Percentiles rank a stretch among this genome's conserved stretches.
phyloP scores from a whole-genome alignment of 148 eudicot genomes.

The Rhododendron vialii region DNA sequence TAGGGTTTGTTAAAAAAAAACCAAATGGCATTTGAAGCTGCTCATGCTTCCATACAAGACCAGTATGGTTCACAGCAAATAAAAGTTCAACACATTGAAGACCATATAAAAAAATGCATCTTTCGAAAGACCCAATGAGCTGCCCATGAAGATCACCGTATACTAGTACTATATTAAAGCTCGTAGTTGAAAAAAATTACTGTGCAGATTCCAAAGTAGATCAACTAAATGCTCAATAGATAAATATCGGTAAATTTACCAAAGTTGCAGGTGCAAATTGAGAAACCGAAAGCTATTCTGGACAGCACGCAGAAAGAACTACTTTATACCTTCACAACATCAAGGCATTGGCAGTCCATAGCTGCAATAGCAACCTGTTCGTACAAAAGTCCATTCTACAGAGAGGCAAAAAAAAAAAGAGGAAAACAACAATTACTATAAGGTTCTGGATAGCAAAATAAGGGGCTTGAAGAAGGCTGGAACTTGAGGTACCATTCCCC shows the following conservation, averaged over 20 bases:
- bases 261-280: not conserved
- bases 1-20: not conserved
- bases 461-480: not conserved
- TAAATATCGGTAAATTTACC: not conserved
- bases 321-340: slow-evolving; percentile 59
- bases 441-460: not conserved
- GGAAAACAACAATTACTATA: not conserved
- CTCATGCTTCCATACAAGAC: not conserved
- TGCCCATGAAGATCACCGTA: not conserved
- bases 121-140: not conserved
- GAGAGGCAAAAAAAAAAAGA: not conserved
- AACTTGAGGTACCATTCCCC: not conserved
- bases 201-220: not conserved
- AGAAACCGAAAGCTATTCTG: not conserved
- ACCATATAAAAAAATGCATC: not conserved
- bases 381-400: slow-evolving; percentile 88
- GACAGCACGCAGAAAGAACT: not conserved
- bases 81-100: not conserved
- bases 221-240: not conserved
- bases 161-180: not conserved
- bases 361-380: slow-evolving; percentile 98
- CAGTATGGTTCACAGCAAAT: not conserved
- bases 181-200: not conserved
- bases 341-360: slow-evolving; percentile 83
- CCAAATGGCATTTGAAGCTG: not conserved